Evolutionary conservation across 345 rosid species (phyloP).

Genomic region (rapeseed (Brassica napus)): DNA sequence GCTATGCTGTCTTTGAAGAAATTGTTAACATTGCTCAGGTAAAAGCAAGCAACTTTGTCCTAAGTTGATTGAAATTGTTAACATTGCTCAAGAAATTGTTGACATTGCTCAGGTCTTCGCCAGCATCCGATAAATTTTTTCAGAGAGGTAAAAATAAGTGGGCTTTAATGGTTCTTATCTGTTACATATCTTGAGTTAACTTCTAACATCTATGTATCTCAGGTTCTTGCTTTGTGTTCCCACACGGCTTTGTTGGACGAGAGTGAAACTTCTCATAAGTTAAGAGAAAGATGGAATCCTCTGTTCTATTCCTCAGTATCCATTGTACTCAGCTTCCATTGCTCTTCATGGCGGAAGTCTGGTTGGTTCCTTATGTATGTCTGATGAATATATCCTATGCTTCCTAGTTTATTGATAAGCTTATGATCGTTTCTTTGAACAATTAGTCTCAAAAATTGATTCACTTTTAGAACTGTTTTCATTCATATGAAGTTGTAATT

Average conservation of each 20-base stretch:
- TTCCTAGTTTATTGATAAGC: conserved; percentile 8
- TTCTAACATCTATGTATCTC: conserved; percentile 12
- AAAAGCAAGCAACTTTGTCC: conserved; percentile 12
- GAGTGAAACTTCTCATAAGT: conserved; percentile 79
- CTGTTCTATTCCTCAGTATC: conserved; percentile 98
- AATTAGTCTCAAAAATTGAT: conserved; percentile 2
- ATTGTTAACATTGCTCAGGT: conserved; percentile 93
- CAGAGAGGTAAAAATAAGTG: conserved; percentile 65
- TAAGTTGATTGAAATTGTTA: conserved; percentile 31
- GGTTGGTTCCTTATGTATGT: conserved; percentile 41
- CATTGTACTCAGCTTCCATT: conserved; percentile 94
- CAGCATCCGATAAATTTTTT: conserved; percentile 91
- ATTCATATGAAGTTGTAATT: too few species aligned
- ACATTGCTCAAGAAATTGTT: too few species aligned
- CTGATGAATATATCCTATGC: background rate
- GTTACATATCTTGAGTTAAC: conserved; percentile 12
- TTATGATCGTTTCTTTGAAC: background rate
- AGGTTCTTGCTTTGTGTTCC: conserved; percentile 44
- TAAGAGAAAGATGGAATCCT: conserved; percentile 90
- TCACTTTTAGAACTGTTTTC: background rate
- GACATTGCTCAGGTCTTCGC: conserved; percentile 46
- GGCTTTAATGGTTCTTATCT: background rate
- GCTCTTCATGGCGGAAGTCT: conserved; percentile 93
- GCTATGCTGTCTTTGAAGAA: conserved; percentile 95
- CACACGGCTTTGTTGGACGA: conserved; percentile 85